Evolutionary conservation across 768 basidiomycete species (phyloP).

Genomic region (Dacryopinax spathularia): DNA sequence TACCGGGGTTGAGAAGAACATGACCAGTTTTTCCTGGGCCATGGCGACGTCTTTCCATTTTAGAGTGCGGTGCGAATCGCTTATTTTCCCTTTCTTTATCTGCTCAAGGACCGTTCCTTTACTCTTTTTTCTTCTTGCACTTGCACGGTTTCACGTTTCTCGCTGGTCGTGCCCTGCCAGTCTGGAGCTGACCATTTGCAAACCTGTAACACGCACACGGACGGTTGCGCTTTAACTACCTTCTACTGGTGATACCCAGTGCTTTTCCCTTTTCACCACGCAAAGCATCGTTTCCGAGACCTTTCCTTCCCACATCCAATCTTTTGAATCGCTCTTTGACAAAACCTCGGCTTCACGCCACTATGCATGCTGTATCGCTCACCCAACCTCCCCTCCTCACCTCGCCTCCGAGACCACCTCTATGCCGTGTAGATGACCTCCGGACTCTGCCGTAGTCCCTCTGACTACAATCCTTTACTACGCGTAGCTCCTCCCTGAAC

Average conservation of each 20-base stretch:
- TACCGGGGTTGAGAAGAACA: neutral
- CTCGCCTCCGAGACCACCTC: neutral
- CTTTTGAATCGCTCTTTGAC: neutral
- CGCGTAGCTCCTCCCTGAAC: neutral
- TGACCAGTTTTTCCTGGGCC: neutral
- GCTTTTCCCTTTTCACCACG: neutral
- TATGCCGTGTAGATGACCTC: neutral
- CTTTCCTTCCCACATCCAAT: neutral
- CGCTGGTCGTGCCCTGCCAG: neutral
- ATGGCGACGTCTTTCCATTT: neutral
- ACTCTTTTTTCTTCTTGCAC: neutral
- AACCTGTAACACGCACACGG: conserved; percentile 3
- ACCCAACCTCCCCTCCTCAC: neutral
- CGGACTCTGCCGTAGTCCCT: neutral
- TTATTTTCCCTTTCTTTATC: neutral
- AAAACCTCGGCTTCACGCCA: neutral
- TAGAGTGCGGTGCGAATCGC: neutral
- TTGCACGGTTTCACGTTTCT: conserved; percentile 1
- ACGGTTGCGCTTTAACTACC: neutral
- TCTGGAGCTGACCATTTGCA: neutral
- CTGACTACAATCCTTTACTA: neutral
- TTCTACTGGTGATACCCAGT: neutral
- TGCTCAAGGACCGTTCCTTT: neutral
- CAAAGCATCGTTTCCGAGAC: neutral
- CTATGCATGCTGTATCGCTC: conserved; percentile 3